Conservation (phyloP, 257 asterid species). For the Solanum pimpinellifolium region DNA sequence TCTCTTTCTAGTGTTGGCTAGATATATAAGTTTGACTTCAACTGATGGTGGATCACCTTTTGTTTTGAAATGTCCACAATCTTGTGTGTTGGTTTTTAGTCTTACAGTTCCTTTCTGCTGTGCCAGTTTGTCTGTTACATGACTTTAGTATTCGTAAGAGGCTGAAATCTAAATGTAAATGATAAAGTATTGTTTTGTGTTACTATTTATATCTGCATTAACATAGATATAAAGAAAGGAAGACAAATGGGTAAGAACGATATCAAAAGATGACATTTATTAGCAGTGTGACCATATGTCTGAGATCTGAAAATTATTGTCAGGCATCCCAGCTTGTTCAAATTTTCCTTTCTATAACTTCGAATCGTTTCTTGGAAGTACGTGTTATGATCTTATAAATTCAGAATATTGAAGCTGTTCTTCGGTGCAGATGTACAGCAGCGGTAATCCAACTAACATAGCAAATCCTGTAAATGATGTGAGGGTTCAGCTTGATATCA, state of each 20-base stretch:
- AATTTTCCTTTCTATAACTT: neutral
- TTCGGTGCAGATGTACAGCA: slow-evolving; percentile 81
- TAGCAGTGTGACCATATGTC: neutral
- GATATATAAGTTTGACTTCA: neutral
- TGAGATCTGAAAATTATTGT: neutral
- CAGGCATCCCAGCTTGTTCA: neutral
- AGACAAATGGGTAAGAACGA: neutral
- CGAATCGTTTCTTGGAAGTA: neutral
- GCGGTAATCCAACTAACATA: slow-evolving; percentile 96
- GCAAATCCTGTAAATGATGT: slow-evolving; percentile 95
- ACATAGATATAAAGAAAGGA: neutral
- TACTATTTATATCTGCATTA: neutral
- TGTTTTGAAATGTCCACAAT: neutral
- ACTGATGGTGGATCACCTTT: neutral
- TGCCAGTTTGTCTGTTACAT: neutral
- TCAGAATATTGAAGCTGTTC: neutral
- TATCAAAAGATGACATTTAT: neutral
- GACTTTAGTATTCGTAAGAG: neutral
- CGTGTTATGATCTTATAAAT: neutral
- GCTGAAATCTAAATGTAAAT: neutral
- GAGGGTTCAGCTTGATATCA: slow-evolving; percentile 80
- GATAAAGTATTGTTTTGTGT: neutral
- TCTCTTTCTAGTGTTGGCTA: neutral
- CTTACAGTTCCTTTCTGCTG: neutral
- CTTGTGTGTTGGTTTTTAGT: neutral